A percentile compares a stretch with the other conserved stretches of the same genome.
These are phyloP conservation scores for Hippophae gyantsensis DNA, from an alignment of 306 rosid species.

Conservation along the genomic window DNA sequence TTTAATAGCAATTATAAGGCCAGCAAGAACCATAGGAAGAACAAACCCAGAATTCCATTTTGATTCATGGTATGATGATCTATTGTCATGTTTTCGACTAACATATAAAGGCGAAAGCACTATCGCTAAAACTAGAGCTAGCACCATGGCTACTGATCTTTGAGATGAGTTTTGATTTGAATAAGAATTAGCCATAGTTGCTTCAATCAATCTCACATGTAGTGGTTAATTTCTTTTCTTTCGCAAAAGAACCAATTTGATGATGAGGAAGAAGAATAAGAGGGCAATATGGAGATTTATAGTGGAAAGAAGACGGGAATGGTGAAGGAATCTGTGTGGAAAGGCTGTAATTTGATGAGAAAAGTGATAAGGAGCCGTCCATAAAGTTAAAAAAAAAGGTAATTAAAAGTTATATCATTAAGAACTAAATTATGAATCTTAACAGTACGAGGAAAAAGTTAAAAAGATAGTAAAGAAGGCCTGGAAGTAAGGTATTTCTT, in stretches of 20 bases:
- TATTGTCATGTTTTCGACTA: constrained; percentile 23
- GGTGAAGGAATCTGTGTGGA: constrained; percentile 56
- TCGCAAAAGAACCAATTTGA: constrained; percentile 13
- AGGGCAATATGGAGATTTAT: constrained; percentile 31
- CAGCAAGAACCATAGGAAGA: constrained; percentile 67
- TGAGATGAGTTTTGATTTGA: constrained; percentile 45
- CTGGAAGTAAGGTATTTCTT: constrained; percentile 57
- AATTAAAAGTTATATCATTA: not conserved
- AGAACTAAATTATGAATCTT: constrained; percentile 11
- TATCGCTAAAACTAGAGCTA: constrained; percentile 59
- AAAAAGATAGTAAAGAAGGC: constrained; percentile 15
- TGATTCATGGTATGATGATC: constrained; percentile 37
- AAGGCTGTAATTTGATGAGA: constrained; percentile 31
- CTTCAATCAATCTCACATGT: not conserved
- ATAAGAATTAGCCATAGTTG: constrained; percentile 41
- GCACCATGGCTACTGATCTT: constrained; percentile 60
- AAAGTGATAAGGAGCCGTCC: constrained; percentile 51
- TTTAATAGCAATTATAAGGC: constrained; percentile 64
- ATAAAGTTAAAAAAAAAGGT: constrained; percentile 43
- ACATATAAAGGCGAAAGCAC: constrained; percentile 55
- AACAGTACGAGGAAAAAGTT: constrained; percentile 16
- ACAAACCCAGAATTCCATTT: constrained; percentile 66
- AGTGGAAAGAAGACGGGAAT: constrained; percentile 18
- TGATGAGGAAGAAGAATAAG: constrained; percentile 3
- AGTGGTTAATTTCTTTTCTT: not conserved